phyloP scores from a whole-genome alignment of 345 rosid species.

The Sonneratia caseolaris region DNA sequence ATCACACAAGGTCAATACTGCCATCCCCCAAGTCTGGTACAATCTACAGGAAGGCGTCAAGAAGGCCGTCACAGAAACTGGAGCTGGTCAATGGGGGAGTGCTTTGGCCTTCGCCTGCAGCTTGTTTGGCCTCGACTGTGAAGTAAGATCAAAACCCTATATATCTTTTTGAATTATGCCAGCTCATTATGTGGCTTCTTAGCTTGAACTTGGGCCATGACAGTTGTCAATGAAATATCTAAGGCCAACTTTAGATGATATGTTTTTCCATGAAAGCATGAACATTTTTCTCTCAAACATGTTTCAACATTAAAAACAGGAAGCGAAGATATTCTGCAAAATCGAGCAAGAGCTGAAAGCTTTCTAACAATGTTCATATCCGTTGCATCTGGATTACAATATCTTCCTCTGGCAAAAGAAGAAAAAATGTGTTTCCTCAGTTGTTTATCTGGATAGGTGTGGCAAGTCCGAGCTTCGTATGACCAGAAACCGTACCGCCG shows the following conservation, averaged over 20 bases:
- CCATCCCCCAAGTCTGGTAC: constrained; percentile 80
- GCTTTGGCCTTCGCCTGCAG: constrained; percentile 87
- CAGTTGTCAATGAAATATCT: background rate
- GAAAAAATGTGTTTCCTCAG: background rate
- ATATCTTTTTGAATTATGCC: background rate
- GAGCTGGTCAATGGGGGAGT: constrained; percentile 99
- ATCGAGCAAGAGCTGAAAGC: background rate
- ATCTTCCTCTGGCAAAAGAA: background rate
- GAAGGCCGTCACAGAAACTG: constrained; percentile 84
- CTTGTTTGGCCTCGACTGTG: constrained; percentile 64
- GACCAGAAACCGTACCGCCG: constrained; percentile 89
- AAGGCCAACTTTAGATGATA: too few relatives aligned
- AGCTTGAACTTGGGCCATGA: background rate
- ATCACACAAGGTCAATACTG: constrained; percentile 85
- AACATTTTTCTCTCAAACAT: too few relatives aligned
- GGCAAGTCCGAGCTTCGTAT: constrained; percentile 95
- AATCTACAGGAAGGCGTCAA: constrained; percentile 69
- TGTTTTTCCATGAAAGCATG: too few relatives aligned
- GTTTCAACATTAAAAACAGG: background rate
- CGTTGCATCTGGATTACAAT: background rate
- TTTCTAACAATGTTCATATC: background rate
- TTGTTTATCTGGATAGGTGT: constrained; percentile 36
- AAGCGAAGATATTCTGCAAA: background rate
- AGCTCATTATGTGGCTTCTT: background rate
- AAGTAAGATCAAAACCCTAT: constrained; percentile 31